Percentiles rank a stretch among this genome's conserved stretches.
Conservation (phyloP, 2,329 filamentous ascomycete species). For the Talaromyces sp. region DNA sequence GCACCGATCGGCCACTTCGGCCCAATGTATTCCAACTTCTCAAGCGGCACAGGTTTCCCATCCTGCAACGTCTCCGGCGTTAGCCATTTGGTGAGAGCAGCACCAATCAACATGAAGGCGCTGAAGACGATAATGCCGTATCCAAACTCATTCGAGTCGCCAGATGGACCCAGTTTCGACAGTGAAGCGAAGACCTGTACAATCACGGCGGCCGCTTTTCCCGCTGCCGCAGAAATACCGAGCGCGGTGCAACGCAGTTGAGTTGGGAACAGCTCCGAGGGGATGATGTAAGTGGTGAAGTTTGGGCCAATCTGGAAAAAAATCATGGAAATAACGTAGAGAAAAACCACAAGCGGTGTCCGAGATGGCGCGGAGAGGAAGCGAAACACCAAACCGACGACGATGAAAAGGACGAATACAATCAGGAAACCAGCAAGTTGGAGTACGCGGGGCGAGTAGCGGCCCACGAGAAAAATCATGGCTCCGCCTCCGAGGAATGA, state of each 20-base stretch:
- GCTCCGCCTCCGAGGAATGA: slow-evolving; percentile 19
- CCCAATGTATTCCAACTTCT: slow-evolving; percentile 22
- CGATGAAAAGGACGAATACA: slow-evolving; percentile 13
- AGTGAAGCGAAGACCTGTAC: slow-evolving; percentile 15
- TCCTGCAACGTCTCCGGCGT: slow-evolving; percentile 17
- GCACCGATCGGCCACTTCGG: slow-evolving; percentile 18
- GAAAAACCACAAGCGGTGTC: slow-evolving; percentile 14
- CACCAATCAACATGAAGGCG: slow-evolving; percentile 20
- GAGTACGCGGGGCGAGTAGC: slow-evolving; percentile 17
- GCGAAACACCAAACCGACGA: slow-evolving; percentile 18
- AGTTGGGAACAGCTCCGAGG: slow-evolving; percentile 61
- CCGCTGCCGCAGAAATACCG: slow-evolving; percentile 58
- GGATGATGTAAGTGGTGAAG: slow-evolving; percentile 59
- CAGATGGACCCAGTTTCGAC: slow-evolving; percentile 5
- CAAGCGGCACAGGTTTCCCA: slow-evolving; percentile 20
- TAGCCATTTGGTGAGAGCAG: slow-evolving; percentile 19
- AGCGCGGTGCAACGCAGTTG: slow-evolving; percentile 59
- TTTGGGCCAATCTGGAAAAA: slow-evolving; percentile 47
- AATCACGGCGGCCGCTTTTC: slow-evolving; percentile 55
- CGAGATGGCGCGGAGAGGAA: slow-evolving; percentile 24
- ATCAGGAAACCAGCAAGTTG: slow-evolving; percentile 16
- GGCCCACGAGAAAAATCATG: slow-evolving; percentile 22
- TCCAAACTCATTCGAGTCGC: slow-evolving; percentile 12
- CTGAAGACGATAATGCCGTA: slow-evolving; percentile 21
- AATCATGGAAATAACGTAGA: slow-evolving; percentile 27